Conservation (phyloP, 106 monocot genomes). For the Allium sativum region DNA sequence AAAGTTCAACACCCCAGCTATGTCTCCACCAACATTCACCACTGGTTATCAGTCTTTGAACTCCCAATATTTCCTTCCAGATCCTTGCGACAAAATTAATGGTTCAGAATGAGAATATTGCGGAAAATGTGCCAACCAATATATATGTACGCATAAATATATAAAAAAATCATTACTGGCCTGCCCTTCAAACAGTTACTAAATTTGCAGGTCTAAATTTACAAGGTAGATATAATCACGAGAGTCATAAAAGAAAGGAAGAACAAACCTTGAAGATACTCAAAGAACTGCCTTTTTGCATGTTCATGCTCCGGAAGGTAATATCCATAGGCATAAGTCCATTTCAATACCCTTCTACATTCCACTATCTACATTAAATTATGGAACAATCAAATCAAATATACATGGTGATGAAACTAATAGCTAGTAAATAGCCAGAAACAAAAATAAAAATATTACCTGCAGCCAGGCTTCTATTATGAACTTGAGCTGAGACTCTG, state of each 20-base stretch:
- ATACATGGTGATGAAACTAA: not conserved
- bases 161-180: too few relatives aligned
- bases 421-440: not conserved
- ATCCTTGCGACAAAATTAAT: too few relatives aligned
- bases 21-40: too few relatives aligned
- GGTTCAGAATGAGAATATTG: too few relatives aligned
- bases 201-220: too few relatives aligned
- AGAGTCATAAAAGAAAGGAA: constrained; percentile 1
- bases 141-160: too few relatives aligned
- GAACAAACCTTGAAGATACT: constrained; percentile 87
- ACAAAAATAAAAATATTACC: constrained; percentile 15
- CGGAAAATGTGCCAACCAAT: too few relatives aligned
- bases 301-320: constrained; percentile 87
- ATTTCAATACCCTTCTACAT: constrained; percentile 88
- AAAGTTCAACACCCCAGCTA: too few relatives aligned
- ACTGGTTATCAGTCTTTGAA: too few relatives aligned
- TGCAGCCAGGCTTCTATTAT: constrained; percentile 71
- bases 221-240: too few relatives aligned
- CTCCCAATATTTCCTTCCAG: too few relatives aligned
- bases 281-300: constrained; percentile 93
- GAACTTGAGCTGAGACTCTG: constrained; percentile 70
- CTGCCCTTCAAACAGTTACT: too few relatives aligned
- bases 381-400: not conserved
- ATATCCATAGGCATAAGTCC: constrained; percentile 99
- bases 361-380: constrained; percentile 71